A percentile compares a stretch with the other conserved stretches of the same genome.
These are phyloP conservation scores for Yamadazyma oceani DNA, from an alignment of 1,139 yeast species.

Conservation along the genomic window DNA sequence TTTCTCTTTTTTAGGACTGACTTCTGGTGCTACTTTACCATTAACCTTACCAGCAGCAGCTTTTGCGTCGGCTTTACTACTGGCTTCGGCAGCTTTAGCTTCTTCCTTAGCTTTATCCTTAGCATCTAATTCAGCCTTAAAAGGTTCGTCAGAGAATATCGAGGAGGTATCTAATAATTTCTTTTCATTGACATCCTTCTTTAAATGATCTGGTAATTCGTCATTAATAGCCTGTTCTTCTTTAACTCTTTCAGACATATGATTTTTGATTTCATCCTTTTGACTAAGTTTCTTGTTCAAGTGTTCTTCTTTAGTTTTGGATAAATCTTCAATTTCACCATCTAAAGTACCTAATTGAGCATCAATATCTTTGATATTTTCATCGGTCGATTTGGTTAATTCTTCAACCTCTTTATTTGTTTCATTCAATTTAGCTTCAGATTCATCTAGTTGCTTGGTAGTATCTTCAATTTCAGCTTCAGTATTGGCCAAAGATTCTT, in stretches of 20 bases:
- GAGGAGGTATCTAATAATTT: conserved; percentile 43
- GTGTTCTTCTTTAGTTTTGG: conserved; percentile 29
- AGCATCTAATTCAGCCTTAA: conserved; percentile 7
- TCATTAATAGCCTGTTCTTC: conserved; percentile 46
- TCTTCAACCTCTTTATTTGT: conserved; percentile 33
- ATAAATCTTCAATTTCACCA: conserved; percentile 30
- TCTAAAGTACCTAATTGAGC: conserved; percentile 37
- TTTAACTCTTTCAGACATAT: conserved; percentile 36
- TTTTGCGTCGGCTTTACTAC: conserved; percentile 1
- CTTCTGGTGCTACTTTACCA: no score
- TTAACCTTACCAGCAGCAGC: conserved; percentile 2
- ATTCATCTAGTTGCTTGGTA: conserved; percentile 32
- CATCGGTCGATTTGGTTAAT: conserved; percentile 25
- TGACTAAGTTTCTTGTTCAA: conserved; percentile 28
- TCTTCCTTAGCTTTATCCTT: conserved; percentile 11
- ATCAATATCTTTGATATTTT: conserved; percentile 25
- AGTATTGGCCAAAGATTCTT: conserved; percentile 37
- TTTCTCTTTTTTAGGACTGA: conserved; percentile 9
- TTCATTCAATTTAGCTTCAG: conserved; percentile 31
- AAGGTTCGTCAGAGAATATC: conserved; percentile 32
- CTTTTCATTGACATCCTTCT: conserved; percentile 40
- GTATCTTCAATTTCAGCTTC: conserved; percentile 38
- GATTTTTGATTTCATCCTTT: conserved; percentile 34
- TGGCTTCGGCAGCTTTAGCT: conserved; percentile 4
- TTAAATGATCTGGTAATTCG: conserved; percentile 55